Percentiles rank a stretch among this genome's conserved stretches.
These are phyloP conservation scores for Saccharomyces hybrid DNA, from an alignment of 1,139 yeast species.

Conservation along the genomic window DNA sequence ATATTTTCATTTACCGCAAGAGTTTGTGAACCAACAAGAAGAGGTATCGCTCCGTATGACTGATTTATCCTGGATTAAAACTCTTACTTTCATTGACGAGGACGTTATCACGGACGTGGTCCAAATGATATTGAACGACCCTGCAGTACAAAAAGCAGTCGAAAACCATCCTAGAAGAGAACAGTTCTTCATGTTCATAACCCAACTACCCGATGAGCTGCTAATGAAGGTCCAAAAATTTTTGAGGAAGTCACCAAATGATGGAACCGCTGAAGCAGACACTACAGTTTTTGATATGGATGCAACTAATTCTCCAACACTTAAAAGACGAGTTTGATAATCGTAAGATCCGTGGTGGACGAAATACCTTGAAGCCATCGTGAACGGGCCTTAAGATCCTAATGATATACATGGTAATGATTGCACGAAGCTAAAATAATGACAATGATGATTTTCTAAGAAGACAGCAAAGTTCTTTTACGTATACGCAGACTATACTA, in stretches of 20 bases:
- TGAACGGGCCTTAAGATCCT: constrained; percentile 9
- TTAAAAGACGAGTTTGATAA: background rate
- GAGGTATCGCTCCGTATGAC: background rate
- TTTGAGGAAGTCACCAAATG: background rate
- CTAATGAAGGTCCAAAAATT: background rate
- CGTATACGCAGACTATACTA: too few relatives aligned
- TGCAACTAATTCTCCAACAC: background rate
- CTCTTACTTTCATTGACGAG: constrained; percentile 1
- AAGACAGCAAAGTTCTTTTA: constrained; percentile 55
- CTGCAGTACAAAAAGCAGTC: constrained; percentile 2
- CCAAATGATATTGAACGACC: constrained; percentile 20
- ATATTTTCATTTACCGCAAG: constrained; percentile 61
- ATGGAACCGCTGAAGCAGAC: background rate
- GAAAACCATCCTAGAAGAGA: constrained; percentile 2
- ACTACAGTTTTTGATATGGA: background rate
- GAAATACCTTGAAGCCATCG: background rate
- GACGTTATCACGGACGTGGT: constrained; percentile 17
- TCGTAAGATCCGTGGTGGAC: background rate
- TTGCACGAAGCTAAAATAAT: constrained; percentile 29
- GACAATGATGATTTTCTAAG: constrained; percentile 41
- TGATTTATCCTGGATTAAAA: constrained; percentile 1
- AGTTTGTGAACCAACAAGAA: background rate
- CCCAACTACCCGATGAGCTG: constrained; percentile 3
- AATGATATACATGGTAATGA: constrained; percentile 28
- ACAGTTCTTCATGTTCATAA: constrained; percentile 1